These are phyloP conservation scores for Psilocybe azurescens DNA, from an alignment of 768 basidiomycete genomes.

Conservation along the genomic window DNA sequence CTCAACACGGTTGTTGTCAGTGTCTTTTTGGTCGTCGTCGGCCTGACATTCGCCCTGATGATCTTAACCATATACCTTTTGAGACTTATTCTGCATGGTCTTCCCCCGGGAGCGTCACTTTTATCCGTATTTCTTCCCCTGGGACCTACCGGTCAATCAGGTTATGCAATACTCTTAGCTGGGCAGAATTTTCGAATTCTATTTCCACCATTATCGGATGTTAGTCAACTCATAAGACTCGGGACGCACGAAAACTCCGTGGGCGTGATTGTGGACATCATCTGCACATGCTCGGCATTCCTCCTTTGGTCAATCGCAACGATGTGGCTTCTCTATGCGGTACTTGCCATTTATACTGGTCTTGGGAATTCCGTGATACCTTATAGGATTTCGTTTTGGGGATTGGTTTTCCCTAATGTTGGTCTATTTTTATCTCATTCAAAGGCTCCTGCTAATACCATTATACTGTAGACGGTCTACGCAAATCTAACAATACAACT, in stretches of 20 bases:
- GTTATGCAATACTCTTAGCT: conserved; percentile 59
- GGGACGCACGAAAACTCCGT: conserved; percentile 21
- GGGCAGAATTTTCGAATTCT: conserved; percentile 50
- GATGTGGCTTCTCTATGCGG: conserved; percentile 65
- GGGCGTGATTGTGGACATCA: conserved; percentile 42
- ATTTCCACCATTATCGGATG: conserved; percentile 34
- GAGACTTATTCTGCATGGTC: conserved; percentile 61
- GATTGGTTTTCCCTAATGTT: conserved; percentile 73
- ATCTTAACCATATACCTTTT: conserved; percentile 68
- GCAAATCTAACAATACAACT: conserved; percentile 66
- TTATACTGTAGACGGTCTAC: conserved; percentile 48
- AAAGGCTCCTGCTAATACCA: background rate
- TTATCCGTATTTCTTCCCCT: conserved; percentile 75
- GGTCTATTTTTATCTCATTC: conserved; percentile 10
- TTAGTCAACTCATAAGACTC: conserved; percentile 1
- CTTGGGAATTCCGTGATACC: conserved; percentile 45
- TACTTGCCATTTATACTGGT: conserved; percentile 52
- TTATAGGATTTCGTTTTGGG: conserved; percentile 69
- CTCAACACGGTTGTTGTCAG: conserved; percentile 59
- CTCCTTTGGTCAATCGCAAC: conserved; percentile 65
- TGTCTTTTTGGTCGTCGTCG: conserved; percentile 58
- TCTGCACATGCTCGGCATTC: conserved; percentile 55
- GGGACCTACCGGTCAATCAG: conserved; percentile 75
- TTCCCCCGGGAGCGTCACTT: conserved; percentile 50
- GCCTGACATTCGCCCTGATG: conserved; percentile 67